Evolutionary conservation across 2,329 filamentous ascomycete species (phyloP), one percentile per base, ranked within the genome.

Genomic region (Exophiala xenobiotica): DNA sequence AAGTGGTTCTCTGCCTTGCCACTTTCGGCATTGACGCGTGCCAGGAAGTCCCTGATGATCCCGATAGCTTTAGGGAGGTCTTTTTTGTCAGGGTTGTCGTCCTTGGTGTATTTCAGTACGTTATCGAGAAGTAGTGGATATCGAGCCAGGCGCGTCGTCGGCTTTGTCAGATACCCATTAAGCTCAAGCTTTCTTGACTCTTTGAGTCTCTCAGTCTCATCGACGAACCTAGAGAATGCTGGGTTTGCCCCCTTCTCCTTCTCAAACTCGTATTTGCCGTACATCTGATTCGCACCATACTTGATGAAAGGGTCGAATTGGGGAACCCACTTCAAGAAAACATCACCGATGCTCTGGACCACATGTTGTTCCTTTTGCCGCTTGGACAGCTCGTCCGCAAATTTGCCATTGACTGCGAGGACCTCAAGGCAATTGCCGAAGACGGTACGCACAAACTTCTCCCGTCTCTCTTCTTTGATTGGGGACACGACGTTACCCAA

Each of bases 1-100:
- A 96, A 97, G 46, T 93, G 87, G 67, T 99, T 99, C 71, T 99
- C 93, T 0, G 93, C 90, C 74, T 95, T 96, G 63, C 93, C 93
- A 60, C 90, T 96, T 69, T 97, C 93, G 11, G 88, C 81, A 65
- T 99, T 99, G 66, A 99, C 93, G 58, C 88, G 82, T 45, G 83
- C 87, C 43, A 99, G 74, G 61, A 96, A 86, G 61, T 92, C 88
- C 63, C 89, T 86, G 71, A 99, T 96, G 68, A 90, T 80, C 22
- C 78, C 81, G 61, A 97, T 82, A 6, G 93, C 93, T 69, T 90
- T 90, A 1, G 92, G 93, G 57, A 99, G 88, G 65, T 97, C 90
- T 61, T 90, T 83, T 71, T 88, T 92, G 67, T 99, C 93, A 1
- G 89, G 85, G 60, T 87, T 96, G 50, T 85, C 90, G 46, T 92